Conservation (phyloP, 768 basidiomycete genomes). For the Boletales sp. region DNA sequence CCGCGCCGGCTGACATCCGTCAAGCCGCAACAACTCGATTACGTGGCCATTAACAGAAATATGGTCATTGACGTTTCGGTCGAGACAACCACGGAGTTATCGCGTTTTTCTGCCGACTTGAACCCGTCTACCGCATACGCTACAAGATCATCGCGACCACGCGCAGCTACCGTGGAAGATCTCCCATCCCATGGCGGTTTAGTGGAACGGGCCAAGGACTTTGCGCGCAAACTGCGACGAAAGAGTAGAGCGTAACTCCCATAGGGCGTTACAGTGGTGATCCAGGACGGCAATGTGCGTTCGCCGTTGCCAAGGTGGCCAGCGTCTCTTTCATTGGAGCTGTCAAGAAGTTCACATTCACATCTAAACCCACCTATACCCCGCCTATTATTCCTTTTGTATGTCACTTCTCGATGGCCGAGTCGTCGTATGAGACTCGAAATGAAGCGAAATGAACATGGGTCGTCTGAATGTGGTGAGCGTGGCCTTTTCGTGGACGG, state of each 20-base stretch:
- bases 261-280: constrained; percentile 21
- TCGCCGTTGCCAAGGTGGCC: constrained; percentile 27
- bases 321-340: constrained; percentile 15
- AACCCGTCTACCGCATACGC: constrained; percentile 19
- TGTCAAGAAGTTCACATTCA: constrained; percentile 11
- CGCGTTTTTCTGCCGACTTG: constrained; percentile 1
- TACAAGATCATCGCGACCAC: constrained; percentile 29
- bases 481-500: background rate
- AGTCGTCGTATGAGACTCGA: constrained; percentile 14
- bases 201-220: constrained; percentile 37
- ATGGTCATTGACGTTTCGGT: constrained; percentile 48
- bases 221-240: constrained; percentile 43
- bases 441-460: constrained; percentile 18
- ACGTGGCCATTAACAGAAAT: constrained; percentile 27
- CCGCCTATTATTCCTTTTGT: constrained; percentile 11
- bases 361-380: constrained; percentile 25
- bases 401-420: constrained; percentile 10
- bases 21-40: constrained; percentile 36
- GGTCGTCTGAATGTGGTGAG: constrained; percentile 1
- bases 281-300: constrained; percentile 5
- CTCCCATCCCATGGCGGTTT: constrained; percentile 25
- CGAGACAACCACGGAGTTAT: constrained; percentile 34
- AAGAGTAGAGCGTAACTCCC: constrained; percentile 28
- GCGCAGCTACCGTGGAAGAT: constrained; percentile 34
- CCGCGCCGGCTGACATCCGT: constrained; percentile 46